Evolutionary conservation across 805 yeast species (phyloP), one percentile per base, ranked within the genome.

Genomic region (Jamesozyma jinghongensis): DNA sequence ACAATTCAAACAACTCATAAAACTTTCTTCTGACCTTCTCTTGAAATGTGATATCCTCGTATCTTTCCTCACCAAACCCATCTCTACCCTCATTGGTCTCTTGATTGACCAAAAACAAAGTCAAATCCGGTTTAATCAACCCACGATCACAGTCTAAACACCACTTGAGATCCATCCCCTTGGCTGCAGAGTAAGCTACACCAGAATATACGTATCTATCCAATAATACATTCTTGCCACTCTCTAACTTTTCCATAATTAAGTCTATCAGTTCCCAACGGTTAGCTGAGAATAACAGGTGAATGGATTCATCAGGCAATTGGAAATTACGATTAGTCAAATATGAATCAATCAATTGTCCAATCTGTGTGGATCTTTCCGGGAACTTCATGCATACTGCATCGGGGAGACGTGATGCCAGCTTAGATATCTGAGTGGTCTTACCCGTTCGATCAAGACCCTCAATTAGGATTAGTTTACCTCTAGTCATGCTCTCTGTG

Each of bases 391-490:
- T 53, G 28, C 83, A 61, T 41, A 67, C 66, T 3, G 71, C 71
- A 4, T 63, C 54, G 1, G 52, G 45, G 11, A 69, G 49, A 4
- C 49, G 51, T 1, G 63, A 53, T 0, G 65, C 51, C 8, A 82
- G 50, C 3, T 54, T 48, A 3, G 61, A 55, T 5, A 81, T 72
- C 57, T 92, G 98, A 0, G 97, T 87, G 3, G 95, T 76, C 54
- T 92, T 92, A 0, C 99, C 99, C 0, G 97, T 81, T 37, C 99
- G 66, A 54, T 92, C 99, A 1, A 92, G 73, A 0, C 99, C 99
- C 61, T 92, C 99, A 2, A 92, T 70, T 1, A 86, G 73, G 18
- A 92, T 80, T 30, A 92, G 65, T 35, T 73, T 70, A 2, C 97
- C 97, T 46, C 96, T 49, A 8, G 30, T 39, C 53, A 47, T 51